Conservation (phyloP, 2,329 filamentous ascomycete species). For the Esteya vermicola region DNA sequence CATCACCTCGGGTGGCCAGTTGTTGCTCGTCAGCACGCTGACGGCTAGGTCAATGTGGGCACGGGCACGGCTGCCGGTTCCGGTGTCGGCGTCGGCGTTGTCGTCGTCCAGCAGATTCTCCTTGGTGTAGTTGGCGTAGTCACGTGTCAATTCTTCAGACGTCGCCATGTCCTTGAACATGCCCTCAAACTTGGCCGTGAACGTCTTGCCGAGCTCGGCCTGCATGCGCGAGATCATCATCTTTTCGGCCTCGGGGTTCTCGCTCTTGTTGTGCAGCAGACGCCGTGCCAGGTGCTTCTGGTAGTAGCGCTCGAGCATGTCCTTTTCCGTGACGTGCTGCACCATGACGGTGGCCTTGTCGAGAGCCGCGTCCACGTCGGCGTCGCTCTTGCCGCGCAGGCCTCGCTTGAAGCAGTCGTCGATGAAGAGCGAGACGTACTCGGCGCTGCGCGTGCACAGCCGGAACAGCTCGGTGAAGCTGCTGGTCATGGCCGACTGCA, state of each 20-base stretch:
- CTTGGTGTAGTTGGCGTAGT: conserved; percentile 56
- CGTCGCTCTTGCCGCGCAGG: conserved; percentile 82
- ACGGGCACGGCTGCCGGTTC: conserved; percentile 19
- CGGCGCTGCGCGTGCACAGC: conserved; percentile 67
- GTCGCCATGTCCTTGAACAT: conserved; percentile 97
- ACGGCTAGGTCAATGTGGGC: conserved; percentile 66
- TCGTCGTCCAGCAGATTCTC: conserved; percentile 31
- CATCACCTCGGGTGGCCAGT: conserved; percentile 89
- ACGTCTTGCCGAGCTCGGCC: conserved; percentile 85
- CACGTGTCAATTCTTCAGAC: conserved; percentile 66
- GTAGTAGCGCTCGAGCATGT: conserved; percentile 94
- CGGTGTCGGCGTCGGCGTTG: conserved; percentile 28
- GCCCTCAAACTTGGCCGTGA: conserved; percentile 82
- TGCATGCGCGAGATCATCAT: conserved; percentile 97
- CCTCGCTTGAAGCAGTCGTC: conserved; percentile 93
- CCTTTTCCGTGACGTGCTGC: conserved; percentile 80
- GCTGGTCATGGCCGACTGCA: conserved; percentile 71
- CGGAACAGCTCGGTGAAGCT: conserved; percentile 94
- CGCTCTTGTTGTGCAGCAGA: conserved; percentile 74
- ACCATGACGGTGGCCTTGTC: conserved; percentile 84
- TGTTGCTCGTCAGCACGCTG: conserved; percentile 80
- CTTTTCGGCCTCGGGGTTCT: conserved; percentile 84
- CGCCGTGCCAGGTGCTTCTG: conserved; percentile 90
- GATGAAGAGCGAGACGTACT: conserved; percentile 92
- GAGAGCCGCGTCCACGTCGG: conserved; percentile 67